Base-by-base conservation (phyloP, 345 rosid genomes). In the Corymbia maculata region DNA sequence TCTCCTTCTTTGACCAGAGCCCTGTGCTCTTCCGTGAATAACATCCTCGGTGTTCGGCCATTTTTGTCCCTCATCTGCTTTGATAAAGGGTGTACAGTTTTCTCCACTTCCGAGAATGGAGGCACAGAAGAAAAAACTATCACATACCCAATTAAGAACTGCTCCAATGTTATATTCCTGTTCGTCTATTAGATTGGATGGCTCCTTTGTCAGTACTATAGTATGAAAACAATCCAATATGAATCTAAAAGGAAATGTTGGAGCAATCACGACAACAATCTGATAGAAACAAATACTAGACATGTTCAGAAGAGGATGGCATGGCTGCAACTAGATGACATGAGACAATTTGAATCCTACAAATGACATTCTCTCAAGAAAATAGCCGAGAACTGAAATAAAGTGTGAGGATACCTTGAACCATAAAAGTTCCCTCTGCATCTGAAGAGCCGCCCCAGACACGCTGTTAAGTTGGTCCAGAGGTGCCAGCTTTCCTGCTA, bases 1-100 rank as follows among this genome's bases (percentile, higher is more conserved):
- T 92, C 92, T 32, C 92, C 93, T 32, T 86, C 92, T 45, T 64
- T 57, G 52, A 86, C 68, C 59, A 91, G 86, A 80, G 59, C 70
- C 22, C 87, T 87, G 17, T 89, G 91, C 44, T 68, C 88, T 70
- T 88, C 89, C 0, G 50, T 42, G 55, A 92, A 92, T 21, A 90
- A 80, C 66, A 88, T 70, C 26, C 57, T 85, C 7, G 91, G 94
- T 28, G 88, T 80, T 53, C 64, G 26, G 32, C 68, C 82, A 15
- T 45, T 13, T 32, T 52, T 44, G 47, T 88, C 88, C 86, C 68
- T 59, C n/a, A 32, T 89, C 79, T 85, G 85, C 26, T 51, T 79
- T 8, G 85, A 44, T 12, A 10, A 17, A 19, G 90, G 89, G 24
- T 87, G 86, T 57, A 89, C 89, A 0, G 85, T 28, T 26, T 89